These are phyloP conservation scores for Auricularia heimuer DNA, from an alignment of 768 basidiomycete genomes.

Conservation along the genomic window DNA sequence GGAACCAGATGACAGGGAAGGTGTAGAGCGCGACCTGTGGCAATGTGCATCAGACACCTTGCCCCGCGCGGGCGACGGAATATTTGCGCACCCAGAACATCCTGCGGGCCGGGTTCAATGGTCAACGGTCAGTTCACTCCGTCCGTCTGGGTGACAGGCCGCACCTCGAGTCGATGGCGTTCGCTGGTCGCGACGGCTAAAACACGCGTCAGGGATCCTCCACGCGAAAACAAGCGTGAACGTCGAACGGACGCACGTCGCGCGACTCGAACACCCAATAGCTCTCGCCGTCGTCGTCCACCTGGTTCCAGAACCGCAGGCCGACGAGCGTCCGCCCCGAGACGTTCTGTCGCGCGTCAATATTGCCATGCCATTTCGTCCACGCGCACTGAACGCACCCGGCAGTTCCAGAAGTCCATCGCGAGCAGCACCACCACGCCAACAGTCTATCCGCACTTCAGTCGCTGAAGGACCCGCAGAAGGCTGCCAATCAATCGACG, in stretches of 20 bases:
- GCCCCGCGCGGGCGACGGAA: background rate
- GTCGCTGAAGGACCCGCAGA: too few species aligned
- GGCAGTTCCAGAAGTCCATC: constrained; percentile 98
- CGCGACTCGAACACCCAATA: constrained; percentile 98
- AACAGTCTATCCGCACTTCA: constrained; percentile 48
- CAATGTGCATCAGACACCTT: constrained; percentile 1
- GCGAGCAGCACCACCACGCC: constrained; percentile 86
- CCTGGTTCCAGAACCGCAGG: constrained; percentile 95
- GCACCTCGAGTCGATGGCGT: constrained; percentile 79
- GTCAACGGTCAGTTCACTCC: background rate
- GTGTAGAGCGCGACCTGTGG: constrained; percentile 74
- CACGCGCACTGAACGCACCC: constrained; percentile 40
- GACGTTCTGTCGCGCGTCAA: constrained; percentile 57
- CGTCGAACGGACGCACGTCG: constrained; percentile 53
- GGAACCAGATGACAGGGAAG: constrained; percentile 83
- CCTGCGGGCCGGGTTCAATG: constrained; percentile 29
- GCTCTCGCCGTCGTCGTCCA: constrained; percentile 89
- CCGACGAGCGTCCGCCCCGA: constrained; percentile 90
- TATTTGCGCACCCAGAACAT: constrained; percentile 77
- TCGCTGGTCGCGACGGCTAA: constrained; percentile 81
- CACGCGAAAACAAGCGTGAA: background rate
- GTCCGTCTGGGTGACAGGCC: constrained; percentile 16
- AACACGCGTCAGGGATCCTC: background rate
- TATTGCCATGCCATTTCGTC: constrained; percentile 1
- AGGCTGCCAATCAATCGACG: constrained; percentile 18